A percentile compares a stretch with the other conserved stretches of the same genome.
phyloP scores from a whole-genome alignment of 148 eudicot species.

The Rhododendron molle region DNA sequence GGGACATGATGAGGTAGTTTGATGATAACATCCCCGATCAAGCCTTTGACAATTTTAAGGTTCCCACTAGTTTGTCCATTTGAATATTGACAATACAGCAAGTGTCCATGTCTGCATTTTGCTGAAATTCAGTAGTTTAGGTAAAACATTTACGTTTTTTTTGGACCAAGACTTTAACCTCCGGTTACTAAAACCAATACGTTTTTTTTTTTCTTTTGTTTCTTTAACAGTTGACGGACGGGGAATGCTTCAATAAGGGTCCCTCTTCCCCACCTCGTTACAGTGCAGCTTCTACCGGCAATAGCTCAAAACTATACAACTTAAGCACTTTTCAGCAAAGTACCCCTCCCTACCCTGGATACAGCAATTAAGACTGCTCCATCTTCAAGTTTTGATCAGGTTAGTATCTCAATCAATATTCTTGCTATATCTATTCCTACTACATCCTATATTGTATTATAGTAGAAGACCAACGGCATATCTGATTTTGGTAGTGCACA shows the following conservation, averaged over 20 bases:
- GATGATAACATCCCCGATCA: constrained; percentile 81
- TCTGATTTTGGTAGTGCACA: no score
- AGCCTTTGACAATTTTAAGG: constrained; percentile 83
- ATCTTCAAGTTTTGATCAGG: constrained; percentile 36
- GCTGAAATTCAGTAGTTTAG: constrained; percentile 26
- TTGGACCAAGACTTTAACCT: not conserved
- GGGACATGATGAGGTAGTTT: constrained; percentile 85
- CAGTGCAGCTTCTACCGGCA: constrained; percentile 24
- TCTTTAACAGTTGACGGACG: constrained; percentile 37
- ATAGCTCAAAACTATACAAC: constrained; percentile 27
- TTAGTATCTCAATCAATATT: constrained; percentile 2
- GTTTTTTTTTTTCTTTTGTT: not conserved
- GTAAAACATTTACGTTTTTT: constrained; percentile 28
- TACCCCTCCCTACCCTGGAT: constrained; percentile 20
- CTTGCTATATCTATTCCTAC: not conserved
- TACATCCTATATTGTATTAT: no score
- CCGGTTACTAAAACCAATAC: not conserved
- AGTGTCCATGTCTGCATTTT: not conserved
- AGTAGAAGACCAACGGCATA: no score
- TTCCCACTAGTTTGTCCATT: constrained; percentile 5
- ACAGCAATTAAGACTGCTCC: constrained; percentile 9
- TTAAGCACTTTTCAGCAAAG: constrained; percentile 37
- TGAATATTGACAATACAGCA: not conserved
- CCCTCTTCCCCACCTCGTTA: constrained; percentile 60
- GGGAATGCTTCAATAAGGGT: constrained; percentile 44